Conservation (phyloP, 768 basidiomycete species). For the Leccinum variicolor region DNA sequence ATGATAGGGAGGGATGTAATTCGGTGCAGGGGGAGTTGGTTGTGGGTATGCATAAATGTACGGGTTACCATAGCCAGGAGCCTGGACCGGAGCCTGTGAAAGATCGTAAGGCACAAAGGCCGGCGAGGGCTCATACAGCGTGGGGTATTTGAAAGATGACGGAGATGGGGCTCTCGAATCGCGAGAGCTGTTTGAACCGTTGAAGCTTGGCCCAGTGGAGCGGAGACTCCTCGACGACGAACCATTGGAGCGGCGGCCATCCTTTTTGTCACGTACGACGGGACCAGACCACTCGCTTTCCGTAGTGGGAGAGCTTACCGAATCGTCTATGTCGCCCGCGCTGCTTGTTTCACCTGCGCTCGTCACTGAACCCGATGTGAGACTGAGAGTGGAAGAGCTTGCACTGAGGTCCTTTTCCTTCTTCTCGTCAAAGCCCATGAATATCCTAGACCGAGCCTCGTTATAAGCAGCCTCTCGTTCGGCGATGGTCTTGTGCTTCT, state of each 20-base stretch:
- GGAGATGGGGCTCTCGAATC: slow-evolving; percentile 75
- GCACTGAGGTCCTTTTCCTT: slow-evolving; percentile 72
- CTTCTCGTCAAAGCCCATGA: slow-evolving; percentile 76
- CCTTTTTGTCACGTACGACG: slow-evolving; percentile 53
- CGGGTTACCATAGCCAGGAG: slow-evolving; percentile 29
- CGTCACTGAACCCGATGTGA: slow-evolving; percentile 64
- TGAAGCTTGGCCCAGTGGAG: slow-evolving; percentile 47
- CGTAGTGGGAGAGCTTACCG: slow-evolving; percentile 66
- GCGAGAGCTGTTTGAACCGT: slow-evolving; percentile 60
- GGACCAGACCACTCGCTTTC: slow-evolving; percentile 81
- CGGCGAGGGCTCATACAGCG: slow-evolving; percentile 61
- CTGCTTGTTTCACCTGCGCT: slow-evolving; percentile 57
- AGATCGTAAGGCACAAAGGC: slow-evolving; percentile 28
- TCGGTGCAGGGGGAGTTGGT: slow-evolving; percentile 32
- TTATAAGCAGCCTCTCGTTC: slow-evolving; percentile 90
- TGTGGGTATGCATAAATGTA: slow-evolving; percentile 43
- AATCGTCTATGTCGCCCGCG: slow-evolving; percentile 63
- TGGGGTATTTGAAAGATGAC: slow-evolving; percentile 65
- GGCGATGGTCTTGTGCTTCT: slow-evolving; percentile 76
- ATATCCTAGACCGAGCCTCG: slow-evolving; percentile 81
- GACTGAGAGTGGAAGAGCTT: slow-evolving; percentile 71
- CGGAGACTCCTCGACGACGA: slow-evolving; percentile 63
- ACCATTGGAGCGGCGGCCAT: slow-evolving; percentile 48
- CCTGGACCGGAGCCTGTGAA: slow-evolving; percentile 30
- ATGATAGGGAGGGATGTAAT: slow-evolving; percentile 39